Evolutionary conservation across 2,329 filamentous ascomycete species (phyloP), one percentile per base, ranked within the genome.

Genomic region (Scedosporium minutisporum): DNA sequence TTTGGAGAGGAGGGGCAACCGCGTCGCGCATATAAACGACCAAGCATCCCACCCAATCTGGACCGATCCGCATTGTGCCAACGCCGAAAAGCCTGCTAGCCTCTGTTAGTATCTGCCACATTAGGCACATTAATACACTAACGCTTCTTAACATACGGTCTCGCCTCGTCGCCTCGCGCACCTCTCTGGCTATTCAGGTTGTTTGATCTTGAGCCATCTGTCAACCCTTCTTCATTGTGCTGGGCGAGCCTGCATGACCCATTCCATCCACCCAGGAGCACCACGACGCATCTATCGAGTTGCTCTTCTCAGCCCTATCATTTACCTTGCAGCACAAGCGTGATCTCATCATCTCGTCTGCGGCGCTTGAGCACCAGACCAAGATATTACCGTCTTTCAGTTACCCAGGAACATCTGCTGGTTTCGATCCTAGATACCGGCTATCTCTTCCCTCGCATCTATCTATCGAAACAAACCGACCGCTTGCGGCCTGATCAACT

Each of bases 11-110:
- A 18, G 60, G 58, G 33, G 57, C 46, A 57, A 57, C 66, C 68
- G 68, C 67, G 68, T 72, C 72, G 71, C 73, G 75, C 77, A 80
- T 79, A 80, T 80, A 80, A 80, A 80, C 77, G 75, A 68, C 69
- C 70, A 71, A 65, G 68, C 70, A 72, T 75, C 76, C 76, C 76
- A 74, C 72, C 66, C 66, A 55, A 29, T 33, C 33, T 38, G 38
- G 51, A 23, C 61, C 61, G 41, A 62, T 21, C 55, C 33, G 23
- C 18, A 57, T 62, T 38, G 21, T 53, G 4, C 44, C 18, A 53
- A 51, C 59, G 25, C 38, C 59, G 29, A 14, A 21, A 6, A 33
- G 23, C 12, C 59, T 61, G 60, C 38, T 62, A 61, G 23, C 21
- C 16, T 25, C 25, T 55, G 60, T 61, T 61, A 61, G 18, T 57